Evolutionary conservation across 768 basidiomycete genomes (phyloP).

Genomic region (Xerocomellus chrysenteron): DNA sequence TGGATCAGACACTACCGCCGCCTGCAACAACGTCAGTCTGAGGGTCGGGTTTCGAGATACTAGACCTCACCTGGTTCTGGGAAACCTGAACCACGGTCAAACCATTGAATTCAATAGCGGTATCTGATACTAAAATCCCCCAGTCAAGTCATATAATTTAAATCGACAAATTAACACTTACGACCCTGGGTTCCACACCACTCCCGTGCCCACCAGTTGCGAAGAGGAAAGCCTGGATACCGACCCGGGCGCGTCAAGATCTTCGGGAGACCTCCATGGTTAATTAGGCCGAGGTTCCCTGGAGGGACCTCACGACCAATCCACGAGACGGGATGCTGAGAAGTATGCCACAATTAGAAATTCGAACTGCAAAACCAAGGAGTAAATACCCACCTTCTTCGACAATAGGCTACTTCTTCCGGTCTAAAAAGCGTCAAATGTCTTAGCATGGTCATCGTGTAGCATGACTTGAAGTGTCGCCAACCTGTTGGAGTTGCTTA

Average conservation of each 20-base stretch:
- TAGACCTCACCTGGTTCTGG: constrained; percentile 60
- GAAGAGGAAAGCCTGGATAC: constrained; percentile 71
- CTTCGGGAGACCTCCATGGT: constrained; percentile 81
- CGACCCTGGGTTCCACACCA: constrained; percentile 69
- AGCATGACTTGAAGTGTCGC: background rate
- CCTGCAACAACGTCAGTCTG: constrained; percentile 19
- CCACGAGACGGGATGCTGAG: constrained; percentile 62
- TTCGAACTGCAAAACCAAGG: background rate
- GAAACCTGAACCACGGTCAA: constrained; percentile 85
- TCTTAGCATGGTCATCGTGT: constrained; percentile 2
- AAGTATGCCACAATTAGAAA: background rate
- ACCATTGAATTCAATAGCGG: constrained; percentile 77
- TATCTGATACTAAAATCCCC: constrained; percentile 62
- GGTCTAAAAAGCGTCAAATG: constrained; percentile 39
- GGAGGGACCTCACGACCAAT: constrained; percentile 70
- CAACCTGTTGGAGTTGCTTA: constrained; percentile 47
- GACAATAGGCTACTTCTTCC: constrained; percentile 59
- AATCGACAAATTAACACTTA: constrained; percentile 35
- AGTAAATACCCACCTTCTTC: constrained; percentile 44
- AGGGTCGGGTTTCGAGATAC: background rate
- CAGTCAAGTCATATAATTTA: background rate
- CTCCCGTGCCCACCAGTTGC: constrained; percentile 84
- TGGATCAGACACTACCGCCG: constrained; percentile 76
- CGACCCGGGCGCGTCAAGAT: constrained; percentile 71
- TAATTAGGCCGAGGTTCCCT: constrained; percentile 71